Evolutionary conservation across 1,284 basidiomycete genomes (phyloP).

Genomic region (Gymnopus androsaceus): DNA sequence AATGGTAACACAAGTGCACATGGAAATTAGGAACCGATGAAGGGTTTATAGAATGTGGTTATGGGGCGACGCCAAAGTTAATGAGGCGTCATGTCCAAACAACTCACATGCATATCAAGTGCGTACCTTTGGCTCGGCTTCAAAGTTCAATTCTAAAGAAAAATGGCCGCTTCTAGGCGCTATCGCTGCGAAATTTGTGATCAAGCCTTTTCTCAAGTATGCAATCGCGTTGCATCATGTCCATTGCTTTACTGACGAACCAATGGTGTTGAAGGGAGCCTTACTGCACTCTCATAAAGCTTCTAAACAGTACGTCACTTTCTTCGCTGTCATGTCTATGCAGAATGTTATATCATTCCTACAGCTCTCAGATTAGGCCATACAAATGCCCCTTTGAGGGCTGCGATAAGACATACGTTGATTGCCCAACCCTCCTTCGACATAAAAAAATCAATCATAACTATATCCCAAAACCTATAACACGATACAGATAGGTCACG

Average conservation of each 20-base stretch:
- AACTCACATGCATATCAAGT: slow-evolving; percentile 11
- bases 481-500: slow-evolving; percentile 5
- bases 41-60: neutral
- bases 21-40: no score
- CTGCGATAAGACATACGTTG: slow-evolving; percentile 5
- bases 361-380: slow-evolving; percentile 2
- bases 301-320: slow-evolving; percentile 6
- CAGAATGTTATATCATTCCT: neutral
- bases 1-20: no score
- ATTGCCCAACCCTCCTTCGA: slow-evolving; percentile 5
- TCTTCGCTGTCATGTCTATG: neutral
- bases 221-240: neutral
- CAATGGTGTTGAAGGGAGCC: neutral
- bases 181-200: slow-evolving; percentile 8
- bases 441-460: slow-evolving; percentile 9
- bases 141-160: neutral
- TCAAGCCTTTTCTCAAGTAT: slow-evolving; percentile 8
- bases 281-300: slow-evolving; percentile 7
- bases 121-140: neutral
- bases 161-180: no score
- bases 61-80: slow-evolving; percentile 7
- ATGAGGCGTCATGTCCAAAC: slow-evolving; percentile 10
- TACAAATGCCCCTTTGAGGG: slow-evolving; percentile 11
- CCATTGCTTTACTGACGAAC: neutral
- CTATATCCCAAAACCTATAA: slow-evolving; percentile 9